Evolutionary conservation across 2,329 filamentous ascomycete genomes (phyloP), one percentile per base, ranked within the genome.

Genomic region (Aphanoascus verrucosus): DNA sequence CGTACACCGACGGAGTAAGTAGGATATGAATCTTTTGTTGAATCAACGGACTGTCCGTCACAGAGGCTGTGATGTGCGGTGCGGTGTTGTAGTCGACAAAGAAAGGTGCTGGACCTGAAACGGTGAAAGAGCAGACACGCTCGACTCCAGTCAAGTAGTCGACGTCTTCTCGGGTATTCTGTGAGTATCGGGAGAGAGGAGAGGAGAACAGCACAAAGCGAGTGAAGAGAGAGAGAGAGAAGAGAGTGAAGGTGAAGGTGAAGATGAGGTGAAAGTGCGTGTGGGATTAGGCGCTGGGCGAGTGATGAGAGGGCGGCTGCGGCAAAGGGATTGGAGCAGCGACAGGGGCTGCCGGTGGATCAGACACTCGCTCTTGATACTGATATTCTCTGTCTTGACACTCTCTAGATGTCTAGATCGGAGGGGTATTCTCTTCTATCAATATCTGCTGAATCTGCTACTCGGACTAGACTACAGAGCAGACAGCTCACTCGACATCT

Each of bases 111-210:
- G 32, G 23, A 19, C 47, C 47, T 49, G 23, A 42, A 50, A 43
- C 48, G 32, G 38, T 34, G 41, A 47, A 50, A 34, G 42, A 42
- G n/a, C n/a, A n/a, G n/a, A 50, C 11, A 15, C 4, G 1, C 15
- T 11, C 48, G 42, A 50, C 48, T 50, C 48, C 48, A 50, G 48
- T 42, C 38, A 50, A 50, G 48, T 34, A 50, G 48, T 50, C 32
- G 48, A 9, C 38, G 19, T 42, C 32, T 32, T 34, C 28, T 50
- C 8, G 38, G 19, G 19, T 8, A 14, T 42, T n/a, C n/a, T 2
- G 4, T 37, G 12, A 38, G 23, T n/a, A n/a, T n/a, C n/a, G 17
- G 46, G 28, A 43, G 40, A 38, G 11, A 28, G 37, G 12, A 28
- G 37, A 34, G 23, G n/a, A 7, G 44, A 47, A 5, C 2, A 34